These are phyloP conservation scores for Aegilops bicornis DNA, from an alignment of 176 grass and related monocot species.

Conservation along the genomic window DNA sequence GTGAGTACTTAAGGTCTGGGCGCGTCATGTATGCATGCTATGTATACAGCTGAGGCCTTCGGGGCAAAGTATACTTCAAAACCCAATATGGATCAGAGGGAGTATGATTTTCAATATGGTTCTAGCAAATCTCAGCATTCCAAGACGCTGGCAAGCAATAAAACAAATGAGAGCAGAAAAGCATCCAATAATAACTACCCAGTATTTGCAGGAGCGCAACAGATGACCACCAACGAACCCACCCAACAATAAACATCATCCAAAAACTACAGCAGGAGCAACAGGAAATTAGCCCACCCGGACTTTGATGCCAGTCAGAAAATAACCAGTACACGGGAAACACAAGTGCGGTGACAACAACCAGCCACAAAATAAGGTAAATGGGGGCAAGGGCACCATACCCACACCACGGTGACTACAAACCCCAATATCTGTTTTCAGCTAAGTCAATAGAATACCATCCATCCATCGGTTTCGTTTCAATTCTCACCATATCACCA, in stretches of 20 bases:
- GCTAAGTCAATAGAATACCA: constrained; percentile 41
- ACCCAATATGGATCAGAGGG: too few species aligned
- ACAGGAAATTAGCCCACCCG: neutral
- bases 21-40: too few species aligned
- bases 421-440: constrained; percentile 40
- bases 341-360: constrained; percentile 22
- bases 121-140: too few species aligned
- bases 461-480: neutral
- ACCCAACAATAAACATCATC: neutral
- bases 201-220: neutral
- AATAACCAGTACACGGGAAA: neutral
- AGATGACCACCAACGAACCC: neutral
- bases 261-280: neutral
- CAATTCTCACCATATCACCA: neutral
- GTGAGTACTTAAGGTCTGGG: too few species aligned
- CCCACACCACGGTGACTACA: constrained; percentile 35
- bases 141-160: neutral
- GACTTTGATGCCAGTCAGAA: neutral
- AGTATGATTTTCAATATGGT: too few species aligned
- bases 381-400: constrained; percentile 23
- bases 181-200: neutral
- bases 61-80: too few species aligned
- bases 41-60: too few species aligned
- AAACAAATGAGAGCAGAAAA: neutral
- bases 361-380: constrained; percentile 28